These are phyloP conservation scores for Trichoderma semiorbis DNA, from an alignment of 2,329 filamentous ascomycete species.

Conservation along the genomic window DNA sequence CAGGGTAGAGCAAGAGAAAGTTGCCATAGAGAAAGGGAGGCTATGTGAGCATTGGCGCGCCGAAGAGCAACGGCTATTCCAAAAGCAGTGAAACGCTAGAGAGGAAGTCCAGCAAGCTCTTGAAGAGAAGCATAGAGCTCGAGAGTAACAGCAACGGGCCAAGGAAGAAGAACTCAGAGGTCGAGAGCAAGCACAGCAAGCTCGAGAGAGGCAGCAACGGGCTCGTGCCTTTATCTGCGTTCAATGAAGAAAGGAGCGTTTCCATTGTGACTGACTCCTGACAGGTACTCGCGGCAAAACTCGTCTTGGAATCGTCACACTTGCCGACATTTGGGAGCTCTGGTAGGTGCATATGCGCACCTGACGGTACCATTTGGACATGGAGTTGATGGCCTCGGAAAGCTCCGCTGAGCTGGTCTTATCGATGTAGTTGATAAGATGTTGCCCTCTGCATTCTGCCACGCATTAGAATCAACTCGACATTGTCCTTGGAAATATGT, in stretches of 20 bases:
- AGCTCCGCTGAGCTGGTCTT: slow-evolving; percentile 19
- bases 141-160: background rate
- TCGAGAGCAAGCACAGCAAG: background rate
- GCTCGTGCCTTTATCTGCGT: background rate
- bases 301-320: too few relatives aligned
- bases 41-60: background rate
- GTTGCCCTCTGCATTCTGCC: slow-evolving; percentile 63
- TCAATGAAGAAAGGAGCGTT: too few relatives aligned
- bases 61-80: background rate
- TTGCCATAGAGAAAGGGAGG: background rate
- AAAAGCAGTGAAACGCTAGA: background rate
- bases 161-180: background rate
- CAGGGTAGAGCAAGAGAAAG: background rate
- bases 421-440: slow-evolving; percentile 52
- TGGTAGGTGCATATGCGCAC: background rate
- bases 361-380: background rate
- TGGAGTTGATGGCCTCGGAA: slow-evolving; percentile 23
- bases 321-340: too few relatives aligned
- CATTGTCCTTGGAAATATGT: slow-evolving; percentile 40
- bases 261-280: too few relatives aligned
- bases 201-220: background rate
- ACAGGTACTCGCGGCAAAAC: too few relatives aligned
- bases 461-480: slow-evolving; percentile 63
- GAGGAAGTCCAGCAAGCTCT: background rate
- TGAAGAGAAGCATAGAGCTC: background rate